These are phyloP conservation scores for Candida namnaoensis DNA, from an alignment of 805 yeast genomes.

Conservation along the genomic window DNA sequence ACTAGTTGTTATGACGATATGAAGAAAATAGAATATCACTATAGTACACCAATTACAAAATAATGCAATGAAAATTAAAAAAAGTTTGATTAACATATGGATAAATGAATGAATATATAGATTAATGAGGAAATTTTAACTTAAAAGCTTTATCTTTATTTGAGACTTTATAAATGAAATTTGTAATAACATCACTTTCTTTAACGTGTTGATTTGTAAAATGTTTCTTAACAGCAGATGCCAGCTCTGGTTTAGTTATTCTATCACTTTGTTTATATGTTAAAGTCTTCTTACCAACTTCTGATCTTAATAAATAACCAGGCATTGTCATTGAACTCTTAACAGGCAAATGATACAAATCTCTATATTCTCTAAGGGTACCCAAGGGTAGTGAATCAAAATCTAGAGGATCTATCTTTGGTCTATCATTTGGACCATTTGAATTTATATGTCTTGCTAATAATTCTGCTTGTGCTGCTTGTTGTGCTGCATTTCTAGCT, in stretches of 20 bases:
- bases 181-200: slow-evolving; percentile 83
- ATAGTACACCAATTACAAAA: too few species aligned
- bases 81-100: too few species aligned
- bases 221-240: slow-evolving; percentile 57
- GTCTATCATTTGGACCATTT: slow-evolving; percentile 59
- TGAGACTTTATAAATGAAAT: slow-evolving; percentile 78
- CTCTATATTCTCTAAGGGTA: slow-evolving; percentile 63
- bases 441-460: slow-evolving; percentile 62
- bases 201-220: slow-evolving; percentile 50
- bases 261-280: slow-evolving; percentile 31
- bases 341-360: slow-evolving; percentile 43
- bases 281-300: slow-evolving; percentile 64
- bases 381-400: slow-evolving; percentile 55
- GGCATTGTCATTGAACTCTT: slow-evolving; percentile 57
- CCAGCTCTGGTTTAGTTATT: slow-evolving; percentile 51
- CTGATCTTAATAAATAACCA: slow-evolving; percentile 63
- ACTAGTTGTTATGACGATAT: too few species aligned
- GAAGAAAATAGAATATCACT: too few species aligned
- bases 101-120: not conserved
- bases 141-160: slow-evolving; percentile 47
- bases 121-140: slow-evolving; percentile 21
- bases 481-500: slow-evolving; percentile 50
- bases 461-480: slow-evolving; percentile 63
- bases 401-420: slow-evolving; percentile 52
- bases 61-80: too few species aligned